Evolutionary conservation across 164 flowering plant genomes (phyloP), one percentile per base, ranked within the genome.

Genomic region (Annona cherimola): DNA sequence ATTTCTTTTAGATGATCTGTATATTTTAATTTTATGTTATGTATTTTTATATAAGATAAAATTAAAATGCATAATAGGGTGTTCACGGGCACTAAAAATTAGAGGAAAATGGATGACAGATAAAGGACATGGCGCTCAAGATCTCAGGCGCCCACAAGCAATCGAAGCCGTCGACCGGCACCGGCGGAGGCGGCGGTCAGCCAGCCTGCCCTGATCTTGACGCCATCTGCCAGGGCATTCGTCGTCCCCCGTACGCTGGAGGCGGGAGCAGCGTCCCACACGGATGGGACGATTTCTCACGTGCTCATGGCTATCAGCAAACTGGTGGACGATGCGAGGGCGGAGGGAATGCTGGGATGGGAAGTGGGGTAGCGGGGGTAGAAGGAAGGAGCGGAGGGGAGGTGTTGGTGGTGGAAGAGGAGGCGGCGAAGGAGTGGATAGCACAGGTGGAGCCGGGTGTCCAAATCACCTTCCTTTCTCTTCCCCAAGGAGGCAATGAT

Each of bases 391-490:
- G 35, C 35, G 35, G 35, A 26, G 77, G 88, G 1, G 76, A 86
- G 67, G 81, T 88, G 42, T 88, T 90, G 7, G 71, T 88, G 2
- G 86, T 84, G 61, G 92, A 92, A 40, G 95, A 95, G 45, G 89
- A 89, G 40, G 93, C 86, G 76, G 85, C 97, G n/a, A 96, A 86
- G 79, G 99, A 93, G 69, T 96, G 98, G 99, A 88, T 89, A 89
- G 99, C 99, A 3, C 98, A 91, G 79, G 99, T 95, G 6, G 99
- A 95, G 78, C 99, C 99, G 1, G 99, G 99, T 3, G 98, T 96
- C 19, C 98, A 93, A 74, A 96, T 96, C 45, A 96, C 99, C 12
- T 93, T 96, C 65, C 87, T 86, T n/a, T 86, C 99, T 54, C 95
- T 96, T 57, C 97, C 99, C 45, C 79, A 82, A 71, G 96, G 98